Evolutionary conservation across 2,329 filamentous ascomycete genomes (phyloP).

Genomic region (Fragosphaeria purpurea): DNA sequence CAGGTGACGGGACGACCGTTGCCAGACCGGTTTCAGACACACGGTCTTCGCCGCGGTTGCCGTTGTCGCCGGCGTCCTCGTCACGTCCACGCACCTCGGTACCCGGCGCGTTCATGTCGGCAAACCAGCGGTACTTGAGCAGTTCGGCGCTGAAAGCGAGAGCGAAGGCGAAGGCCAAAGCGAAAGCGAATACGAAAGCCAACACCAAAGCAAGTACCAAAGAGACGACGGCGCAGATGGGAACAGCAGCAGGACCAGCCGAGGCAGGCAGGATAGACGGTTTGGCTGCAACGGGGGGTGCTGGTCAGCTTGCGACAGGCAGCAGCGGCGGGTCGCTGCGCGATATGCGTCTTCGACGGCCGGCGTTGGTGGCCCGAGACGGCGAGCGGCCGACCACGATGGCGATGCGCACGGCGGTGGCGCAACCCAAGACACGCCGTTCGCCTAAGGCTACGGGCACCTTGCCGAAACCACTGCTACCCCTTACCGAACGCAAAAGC

Average conservation of each 20-base stretch:
- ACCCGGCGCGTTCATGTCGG: not conserved
- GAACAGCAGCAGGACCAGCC: not conserved
- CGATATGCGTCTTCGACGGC: slow-evolving; percentile 10
- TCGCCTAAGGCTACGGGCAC: slow-evolving; percentile 10
- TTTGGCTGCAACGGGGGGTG: not conserved
- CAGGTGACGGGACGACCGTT: slow-evolving; percentile 1
- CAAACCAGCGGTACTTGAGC: too few species aligned
- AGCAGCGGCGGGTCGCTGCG: slow-evolving; percentile 7
- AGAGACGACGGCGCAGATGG: too few species aligned
- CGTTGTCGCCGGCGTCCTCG: slow-evolving; percentile 3
- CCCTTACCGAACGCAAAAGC: slow-evolving; percentile 35
- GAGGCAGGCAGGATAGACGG: not conserved
- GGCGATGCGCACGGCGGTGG: slow-evolving; percentile 8
- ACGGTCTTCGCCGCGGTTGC: slow-evolving; percentile 3
- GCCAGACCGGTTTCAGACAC: too few species aligned
- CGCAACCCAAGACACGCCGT: slow-evolving; percentile 19
- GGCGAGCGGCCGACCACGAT: slow-evolving; percentile 5
- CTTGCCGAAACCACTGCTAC: slow-evolving; percentile 30
- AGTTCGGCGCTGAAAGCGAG: not conserved
- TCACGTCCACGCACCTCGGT: not conserved
- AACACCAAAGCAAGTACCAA: too few species aligned
- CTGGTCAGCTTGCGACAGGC: too few species aligned
- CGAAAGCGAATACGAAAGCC: too few species aligned
- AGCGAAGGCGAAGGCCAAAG: too few species aligned
- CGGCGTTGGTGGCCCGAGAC: not conserved